A percentile compares a stretch with the other conserved stretches of the same genome.
These are phyloP conservation scores for Coemansia sp. DNA, from an alignment of 192 early-diverging fungal species.

Conservation along the genomic window DNA sequence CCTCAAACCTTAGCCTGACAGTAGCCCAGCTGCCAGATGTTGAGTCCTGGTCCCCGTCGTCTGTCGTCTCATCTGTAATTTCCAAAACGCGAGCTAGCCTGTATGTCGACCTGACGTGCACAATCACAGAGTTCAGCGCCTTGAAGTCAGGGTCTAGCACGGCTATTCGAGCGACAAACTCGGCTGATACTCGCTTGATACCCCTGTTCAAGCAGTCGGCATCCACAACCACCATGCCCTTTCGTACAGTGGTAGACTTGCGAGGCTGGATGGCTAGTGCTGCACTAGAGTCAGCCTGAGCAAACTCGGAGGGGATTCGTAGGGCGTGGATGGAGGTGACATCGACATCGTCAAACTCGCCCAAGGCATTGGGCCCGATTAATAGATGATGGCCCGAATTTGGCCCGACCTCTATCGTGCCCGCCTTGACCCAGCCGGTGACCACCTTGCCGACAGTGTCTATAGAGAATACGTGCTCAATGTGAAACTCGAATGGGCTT, in stretches of 20 bases:
- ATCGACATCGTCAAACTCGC: conserved; percentile 64
- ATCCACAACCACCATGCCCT: conserved; percentile 60
- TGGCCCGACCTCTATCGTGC: conserved; percentile 48
- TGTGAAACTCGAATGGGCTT: conserved; percentile 64
- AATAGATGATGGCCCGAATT: conserved; percentile 31
- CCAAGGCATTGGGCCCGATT: conserved; percentile 65
- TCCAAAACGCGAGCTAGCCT: conserved; percentile 36
- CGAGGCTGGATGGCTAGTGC: conserved; percentile 64
- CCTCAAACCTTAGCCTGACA: conserved; percentile 33
- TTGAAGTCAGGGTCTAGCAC: conserved; percentile 21
- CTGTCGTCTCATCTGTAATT: conserved; percentile 6
- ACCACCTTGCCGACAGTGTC: conserved; percentile 63
- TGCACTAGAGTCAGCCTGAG: conserved; percentile 72
- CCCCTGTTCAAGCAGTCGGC: conserved; percentile 9
- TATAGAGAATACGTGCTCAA: conserved; percentile 74
- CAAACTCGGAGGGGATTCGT: conserved; percentile 67
- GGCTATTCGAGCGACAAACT: conserved; percentile 29
- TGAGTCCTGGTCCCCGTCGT: background rate
- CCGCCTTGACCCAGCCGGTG: conserved; percentile 60
- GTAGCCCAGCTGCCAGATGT: background rate
- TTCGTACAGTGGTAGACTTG: conserved; percentile 29
- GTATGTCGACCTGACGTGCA: conserved; percentile 43
- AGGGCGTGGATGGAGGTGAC: conserved; percentile 81
- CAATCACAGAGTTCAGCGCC: conserved; percentile 20
- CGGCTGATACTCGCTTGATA: conserved; percentile 14